Conservation (phyloP, 441 rosid genomes). For the Pelargonium citronellum region DNA sequence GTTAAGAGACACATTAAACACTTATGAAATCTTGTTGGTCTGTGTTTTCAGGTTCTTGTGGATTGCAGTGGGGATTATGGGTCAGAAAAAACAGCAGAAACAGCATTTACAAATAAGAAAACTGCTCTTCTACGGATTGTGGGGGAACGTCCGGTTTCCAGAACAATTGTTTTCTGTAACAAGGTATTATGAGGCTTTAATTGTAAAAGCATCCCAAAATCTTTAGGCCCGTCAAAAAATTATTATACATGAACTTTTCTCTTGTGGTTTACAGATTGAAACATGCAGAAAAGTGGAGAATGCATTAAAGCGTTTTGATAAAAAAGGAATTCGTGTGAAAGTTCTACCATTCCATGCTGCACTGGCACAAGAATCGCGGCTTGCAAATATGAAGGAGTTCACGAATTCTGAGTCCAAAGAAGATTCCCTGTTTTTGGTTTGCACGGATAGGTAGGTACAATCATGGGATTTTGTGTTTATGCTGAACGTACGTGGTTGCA, state of each 20-base stretch:
- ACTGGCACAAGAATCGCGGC: conserved; percentile 52
- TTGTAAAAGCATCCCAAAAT: background rate
- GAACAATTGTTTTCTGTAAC: conserved; percentile 80
- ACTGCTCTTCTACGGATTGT: conserved; percentile 62
- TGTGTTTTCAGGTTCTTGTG: conserved; percentile 55
- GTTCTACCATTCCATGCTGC: conserved; percentile 86
- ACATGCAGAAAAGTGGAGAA: conserved; percentile 96
- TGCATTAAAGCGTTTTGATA: conserved; percentile 61
- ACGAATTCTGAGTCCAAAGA: conserved; percentile 34
- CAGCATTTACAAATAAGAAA: conserved; percentile 78
- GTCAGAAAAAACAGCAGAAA: conserved; percentile 56
- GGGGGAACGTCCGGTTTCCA: conserved; percentile 55
- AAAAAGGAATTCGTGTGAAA: conserved; percentile 45
- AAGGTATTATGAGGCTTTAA: conserved; percentile 38
- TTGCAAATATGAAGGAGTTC: conserved; percentile 73
- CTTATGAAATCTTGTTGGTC: background rate
- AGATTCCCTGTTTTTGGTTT: conserved; percentile 60
- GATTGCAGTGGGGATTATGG: conserved; percentile 83
- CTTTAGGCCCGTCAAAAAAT: background rate
- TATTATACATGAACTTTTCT: conserved; percentile 9
- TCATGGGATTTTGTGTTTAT: too few relatives aligned
- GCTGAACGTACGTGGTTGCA: too few relatives aligned
- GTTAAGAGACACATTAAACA: background rate
- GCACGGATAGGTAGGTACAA: conserved; percentile 64
- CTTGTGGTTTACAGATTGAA: conserved; percentile 55